Evolutionary conservation across 1,139 yeast species (phyloP), one percentile per base, ranked within the genome.

Genomic region (Taphrina flavorubra): DNA sequence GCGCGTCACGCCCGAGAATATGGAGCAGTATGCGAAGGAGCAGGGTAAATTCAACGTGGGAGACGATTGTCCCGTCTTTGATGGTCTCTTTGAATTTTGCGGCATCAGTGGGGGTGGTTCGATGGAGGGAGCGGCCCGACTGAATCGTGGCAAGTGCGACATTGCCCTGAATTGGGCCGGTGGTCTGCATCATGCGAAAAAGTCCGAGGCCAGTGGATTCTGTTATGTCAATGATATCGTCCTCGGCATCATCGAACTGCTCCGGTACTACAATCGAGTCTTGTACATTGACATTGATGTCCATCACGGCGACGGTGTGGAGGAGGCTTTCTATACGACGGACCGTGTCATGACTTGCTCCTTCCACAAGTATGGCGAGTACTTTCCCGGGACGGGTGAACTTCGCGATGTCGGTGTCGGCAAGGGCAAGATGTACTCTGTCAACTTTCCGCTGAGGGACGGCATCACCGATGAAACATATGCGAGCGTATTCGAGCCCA

Each of bases 271-370:
- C 79, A 96, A 97, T 60, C 84, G 98, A 74, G 98, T 94, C n/a
- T 82, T 94, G 74, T 94, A 94, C 77, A 89, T 94, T 72, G 99
- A 94, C 78, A 94, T 92, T 72, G 99, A 94, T 78, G 91, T 94
- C 31, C 99, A 94, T 77, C 99, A 94, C 76, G 99, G 99, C 70
- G 99, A 94, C 79, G 99, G 98, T 72, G 99, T 94, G 40, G 97
- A 94, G 79, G 98, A 94, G 78, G 98, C 98, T 0, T 94, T 94
- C 76, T 94, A 92, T 79, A 87, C 97, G 11, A 92, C 97, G 5
- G 98, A 94, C 78, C 82, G 98, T 73, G 99, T 94, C 65, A 92
- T 94, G 98, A 94, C 98, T 0, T 90, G 96, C 76, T 90, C 97
- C 6, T 94, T 94, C 83, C 99, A 94, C 81, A 94, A 94, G 78